Conservation (phyloP, 2,329 filamentous ascomycete species). For the Penicillium sp. region DNA sequence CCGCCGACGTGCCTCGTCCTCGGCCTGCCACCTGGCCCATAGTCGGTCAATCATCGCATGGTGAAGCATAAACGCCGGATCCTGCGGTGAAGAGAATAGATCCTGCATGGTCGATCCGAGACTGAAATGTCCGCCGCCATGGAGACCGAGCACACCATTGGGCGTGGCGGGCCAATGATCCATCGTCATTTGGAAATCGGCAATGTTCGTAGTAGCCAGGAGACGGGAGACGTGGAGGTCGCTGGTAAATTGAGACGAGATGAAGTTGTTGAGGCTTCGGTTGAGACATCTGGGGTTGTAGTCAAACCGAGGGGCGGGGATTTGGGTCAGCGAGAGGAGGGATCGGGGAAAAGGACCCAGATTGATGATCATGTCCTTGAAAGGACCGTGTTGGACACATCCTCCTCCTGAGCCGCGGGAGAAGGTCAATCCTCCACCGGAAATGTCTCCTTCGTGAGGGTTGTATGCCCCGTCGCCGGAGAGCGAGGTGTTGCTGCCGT, state of each 20-base stretch:
- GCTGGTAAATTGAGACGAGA: slow-evolving; percentile 24
- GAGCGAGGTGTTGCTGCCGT: slow-evolving; percentile 42
- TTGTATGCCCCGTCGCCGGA: slow-evolving; percentile 41
- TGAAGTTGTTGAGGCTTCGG: slow-evolving; percentile 20
- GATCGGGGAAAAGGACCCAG: slow-evolving; percentile 22
- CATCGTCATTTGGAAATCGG: slow-evolving; percentile 32
- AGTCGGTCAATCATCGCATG: slow-evolving; percentile 43
- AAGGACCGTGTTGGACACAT: slow-evolving; percentile 31
- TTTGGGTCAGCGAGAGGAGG: slow-evolving; percentile 7
- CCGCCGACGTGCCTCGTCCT: slow-evolving; percentile 9
- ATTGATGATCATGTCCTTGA: slow-evolving; percentile 32
- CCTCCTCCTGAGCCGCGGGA: slow-evolving; percentile 35
- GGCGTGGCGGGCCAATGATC: slow-evolving; percentile 28
- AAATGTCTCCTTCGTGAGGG: slow-evolving; percentile 14
- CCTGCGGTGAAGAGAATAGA: slow-evolving; percentile 41
- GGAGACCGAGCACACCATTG: slow-evolving; percentile 33
- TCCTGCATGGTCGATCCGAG: slow-evolving; percentile 42
- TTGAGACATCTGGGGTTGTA: slow-evolving; percentile 27
- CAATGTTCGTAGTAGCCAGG: slow-evolving; percentile 18
- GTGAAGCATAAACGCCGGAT: slow-evolving; percentile 45
- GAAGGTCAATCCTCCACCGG: slow-evolving; percentile 34
- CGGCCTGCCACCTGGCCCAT: slow-evolving; percentile 44
- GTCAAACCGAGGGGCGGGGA: slow-evolving; percentile 16
- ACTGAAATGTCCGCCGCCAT: slow-evolving; percentile 43
- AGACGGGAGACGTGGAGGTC: slow-evolving; percentile 10